A percentile compares a stretch with the other conserved stretches of the same genome.
Evolutionary conservation across 257 asterid species (phyloP).

Genomic region (Parsonsia alboflavescens): DNA sequence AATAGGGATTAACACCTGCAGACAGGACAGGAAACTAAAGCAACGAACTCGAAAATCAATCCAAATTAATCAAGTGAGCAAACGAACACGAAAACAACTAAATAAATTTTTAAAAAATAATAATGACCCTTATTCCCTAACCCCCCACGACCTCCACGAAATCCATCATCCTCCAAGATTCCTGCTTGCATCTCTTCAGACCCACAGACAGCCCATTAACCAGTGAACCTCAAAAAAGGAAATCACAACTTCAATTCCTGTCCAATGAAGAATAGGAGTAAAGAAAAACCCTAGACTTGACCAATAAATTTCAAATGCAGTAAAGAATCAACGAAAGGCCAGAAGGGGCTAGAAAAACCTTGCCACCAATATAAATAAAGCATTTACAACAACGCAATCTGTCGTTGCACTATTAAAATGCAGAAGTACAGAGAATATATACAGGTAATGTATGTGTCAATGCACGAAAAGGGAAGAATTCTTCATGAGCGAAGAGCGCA

Average conservation of each 20-base stretch:
- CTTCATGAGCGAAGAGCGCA: neutral
- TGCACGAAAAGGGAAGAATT: neutral
- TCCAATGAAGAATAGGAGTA: neutral
- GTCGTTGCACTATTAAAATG: neutral
- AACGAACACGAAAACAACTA: neutral
- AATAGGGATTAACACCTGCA: neutral
- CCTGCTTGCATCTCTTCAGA: neutral
- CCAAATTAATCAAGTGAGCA: conserved; percentile 4
- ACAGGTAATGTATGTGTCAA: neutral
- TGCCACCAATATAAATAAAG: neutral
- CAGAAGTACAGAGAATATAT: neutral
- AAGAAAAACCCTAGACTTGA: neutral
- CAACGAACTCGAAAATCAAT: neutral
- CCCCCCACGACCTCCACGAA: neutral
- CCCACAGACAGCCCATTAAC: neutral
- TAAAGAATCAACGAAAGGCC: neutral
- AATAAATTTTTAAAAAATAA: neutral
- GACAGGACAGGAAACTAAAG: neutral
- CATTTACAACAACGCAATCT: neutral
- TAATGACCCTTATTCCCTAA: neutral
- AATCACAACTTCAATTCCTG: neutral
- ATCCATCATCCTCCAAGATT: neutral
- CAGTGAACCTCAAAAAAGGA: neutral
- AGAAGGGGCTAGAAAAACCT: neutral
- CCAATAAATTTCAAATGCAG: conserved; percentile 3